Percentiles rank a stretch among this genome's conserved stretches.
These are phyloP conservation scores for Tilletia walkeri DNA, from an alignment of 1,284 basidiomycete genomes.

Conservation along the genomic window DNA sequence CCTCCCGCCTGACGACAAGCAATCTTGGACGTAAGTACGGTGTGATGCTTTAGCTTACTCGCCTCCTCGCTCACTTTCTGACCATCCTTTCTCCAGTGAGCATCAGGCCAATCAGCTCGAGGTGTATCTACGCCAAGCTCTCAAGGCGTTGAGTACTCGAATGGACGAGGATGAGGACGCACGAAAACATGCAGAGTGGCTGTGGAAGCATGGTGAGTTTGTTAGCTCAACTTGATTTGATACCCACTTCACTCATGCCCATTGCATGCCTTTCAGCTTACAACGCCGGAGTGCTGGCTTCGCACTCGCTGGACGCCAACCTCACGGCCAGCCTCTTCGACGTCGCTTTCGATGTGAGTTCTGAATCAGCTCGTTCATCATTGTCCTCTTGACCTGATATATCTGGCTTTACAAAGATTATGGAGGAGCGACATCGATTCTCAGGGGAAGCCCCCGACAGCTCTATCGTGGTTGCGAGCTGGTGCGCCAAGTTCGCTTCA, in stretches of 20 bases:
- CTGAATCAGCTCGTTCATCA: too few relatives aligned
- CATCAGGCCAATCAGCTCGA: not conserved
- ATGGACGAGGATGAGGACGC: not conserved
- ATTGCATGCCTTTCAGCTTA: not conserved
- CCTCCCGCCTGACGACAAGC: conserved; percentile 3
- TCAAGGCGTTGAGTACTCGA: not conserved
- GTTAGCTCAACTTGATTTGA: not conserved
- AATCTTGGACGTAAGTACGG: not conserved
- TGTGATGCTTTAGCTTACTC: not conserved
- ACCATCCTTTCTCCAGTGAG: conserved; percentile 8
- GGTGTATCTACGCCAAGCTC: conserved; percentile 4
- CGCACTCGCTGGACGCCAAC: not conserved
- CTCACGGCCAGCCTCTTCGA: conserved; percentile 7
- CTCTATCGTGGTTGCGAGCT: not conserved
- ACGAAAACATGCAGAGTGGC: conserved; percentile 7
- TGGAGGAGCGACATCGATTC: conserved; percentile 16
- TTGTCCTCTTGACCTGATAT: not conserved
- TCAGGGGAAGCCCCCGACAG: not conserved
- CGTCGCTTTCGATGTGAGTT: conserved; percentile 8
- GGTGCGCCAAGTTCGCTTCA: conserved; percentile 11
- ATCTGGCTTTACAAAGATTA: not conserved
- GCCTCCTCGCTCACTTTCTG: not conserved
- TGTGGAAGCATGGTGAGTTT: conserved; percentile 14
- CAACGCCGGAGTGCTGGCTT: conserved; percentile 4
- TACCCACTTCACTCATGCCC: not conserved